Base-by-base conservation (phyloP, 805 yeast genomes). In the Aciculoconidium aculeatum region DNA sequence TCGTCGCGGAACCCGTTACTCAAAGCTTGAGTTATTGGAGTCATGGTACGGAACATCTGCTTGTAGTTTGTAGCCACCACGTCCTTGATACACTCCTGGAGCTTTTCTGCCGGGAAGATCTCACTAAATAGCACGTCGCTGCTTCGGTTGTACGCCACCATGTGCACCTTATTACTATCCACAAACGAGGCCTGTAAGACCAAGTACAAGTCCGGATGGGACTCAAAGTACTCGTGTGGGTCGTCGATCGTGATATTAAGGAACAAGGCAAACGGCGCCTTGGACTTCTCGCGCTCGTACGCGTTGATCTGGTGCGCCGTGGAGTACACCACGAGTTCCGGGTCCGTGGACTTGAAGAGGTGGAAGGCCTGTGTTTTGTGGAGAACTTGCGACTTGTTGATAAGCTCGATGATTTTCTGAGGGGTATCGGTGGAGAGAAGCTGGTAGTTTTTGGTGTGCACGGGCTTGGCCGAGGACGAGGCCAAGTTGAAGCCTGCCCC, bases 321-420 rank as follows among this genome's bases (percentile, higher is more conserved):
- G 8, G 76, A 75, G 48, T 72, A 82, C 1, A 79, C 44, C 15
- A 19, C 66, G 45, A 35, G 62, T 34, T 20, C 53, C 15, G 53
- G 17, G 14, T 24, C 37, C 37, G 37, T 9, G 3, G 73, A 62
- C 40, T 70, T 75, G 64, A 90, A 90, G 17, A 90, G 58, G 58
- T 88, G 96, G 56, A 88, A 86, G 3, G 95, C 88, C 27, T 86
- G 81, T 1, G 77, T 71, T 47, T 90, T 88, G 47, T 76, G 75
- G 31, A 88, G 62, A 12, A 85, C 70, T 37, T 74, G 75, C 0
- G 94, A 81, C 49, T 83, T 80, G 35, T 77, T 73, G 5, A 80
- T 49, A 20, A 77, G 56, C 29, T 74, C 76, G 18, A 79, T 65
- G 21, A 81, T 65, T 30, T 66, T 67, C 14, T 41, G n/a, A 17